These are phyloP conservation scores for Macrophomina phaseolina DNA, from an alignment of 2,329 filamentous ascomycete species.

Conservation along the genomic window DNA sequence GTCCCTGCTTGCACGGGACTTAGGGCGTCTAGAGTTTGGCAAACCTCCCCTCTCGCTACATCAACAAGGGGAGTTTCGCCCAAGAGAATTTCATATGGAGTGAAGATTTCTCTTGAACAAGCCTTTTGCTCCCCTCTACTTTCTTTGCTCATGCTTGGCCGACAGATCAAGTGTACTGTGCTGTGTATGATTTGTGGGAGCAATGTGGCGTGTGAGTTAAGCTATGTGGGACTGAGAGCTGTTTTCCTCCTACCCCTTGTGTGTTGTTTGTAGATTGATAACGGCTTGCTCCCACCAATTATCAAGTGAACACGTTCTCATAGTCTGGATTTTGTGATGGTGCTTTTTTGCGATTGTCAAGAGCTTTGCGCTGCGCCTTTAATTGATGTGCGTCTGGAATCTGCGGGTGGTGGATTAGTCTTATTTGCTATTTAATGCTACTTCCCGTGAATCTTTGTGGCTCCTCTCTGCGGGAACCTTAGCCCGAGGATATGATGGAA, in stretches of 20 bases:
- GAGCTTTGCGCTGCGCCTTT: too few species aligned
- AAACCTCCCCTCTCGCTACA: neutral
- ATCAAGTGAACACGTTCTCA: neutral
- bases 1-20: neutral
- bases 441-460: too few species aligned
- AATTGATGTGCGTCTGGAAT: too few species aligned
- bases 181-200: neutral
- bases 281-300: neutral
- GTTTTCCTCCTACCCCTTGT: neutral
- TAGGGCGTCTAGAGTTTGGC: neutral
- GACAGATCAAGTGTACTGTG: neutral
- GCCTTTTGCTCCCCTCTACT: neutral
- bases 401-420: too few species aligned
- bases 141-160: neutral
- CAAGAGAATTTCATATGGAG: neutral
- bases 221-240: neutral
- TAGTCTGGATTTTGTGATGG: too few species aligned
- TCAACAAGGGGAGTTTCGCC: neutral
- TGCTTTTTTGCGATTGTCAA: too few species aligned
- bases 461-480: too few species aligned
- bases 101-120: neutral
- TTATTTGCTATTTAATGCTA: too few species aligned
- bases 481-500: too few species aligned
- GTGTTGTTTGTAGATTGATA: neutral
- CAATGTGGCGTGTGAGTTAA: neutral